Percentiles rank a stretch among this genome's conserved stretches.
Evolutionary conservation across 192 early-diverging fungal genomes (phyloP).

Genomic region (Hyaloraphidium curvatum): DNA sequence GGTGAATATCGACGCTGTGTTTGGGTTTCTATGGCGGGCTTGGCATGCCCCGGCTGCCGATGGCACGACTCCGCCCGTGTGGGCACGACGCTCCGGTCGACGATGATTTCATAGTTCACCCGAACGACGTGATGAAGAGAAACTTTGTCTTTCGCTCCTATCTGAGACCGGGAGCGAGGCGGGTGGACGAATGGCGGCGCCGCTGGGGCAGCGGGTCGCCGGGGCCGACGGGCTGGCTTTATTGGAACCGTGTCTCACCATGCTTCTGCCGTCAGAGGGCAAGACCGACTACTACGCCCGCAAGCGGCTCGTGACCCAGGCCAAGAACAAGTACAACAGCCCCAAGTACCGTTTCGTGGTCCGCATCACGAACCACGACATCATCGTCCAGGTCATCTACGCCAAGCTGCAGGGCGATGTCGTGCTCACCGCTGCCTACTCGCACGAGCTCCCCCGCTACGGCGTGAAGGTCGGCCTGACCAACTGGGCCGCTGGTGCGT

Average conservation of each 20-base stretch:
- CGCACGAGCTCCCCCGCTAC: constrained; percentile 90
- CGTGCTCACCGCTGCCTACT: constrained; percentile 84
- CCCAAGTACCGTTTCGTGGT: constrained; percentile 99
- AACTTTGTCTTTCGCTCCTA: constrained; percentile 72
- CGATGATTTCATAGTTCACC: constrained; percentile 77
- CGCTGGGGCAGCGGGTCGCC: too few relatives aligned
- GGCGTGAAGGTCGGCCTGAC: constrained; percentile 96
- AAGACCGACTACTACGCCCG: constrained; percentile 99
- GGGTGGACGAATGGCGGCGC: too few relatives aligned
- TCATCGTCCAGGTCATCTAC: constrained; percentile 92
- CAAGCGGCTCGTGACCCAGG: constrained; percentile 95
- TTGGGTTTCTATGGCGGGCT: neutral
- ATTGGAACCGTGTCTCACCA: too few relatives aligned
- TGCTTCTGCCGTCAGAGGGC: constrained; percentile 49
- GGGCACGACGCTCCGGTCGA: too few relatives aligned
- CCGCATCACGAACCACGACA: constrained; percentile 96
- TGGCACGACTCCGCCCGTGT: too few relatives aligned
- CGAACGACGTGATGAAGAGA: constrained; percentile 35
- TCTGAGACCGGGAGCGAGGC: too few relatives aligned
- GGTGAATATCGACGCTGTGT: constrained; percentile 35
- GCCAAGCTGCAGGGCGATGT: constrained; percentile 95
- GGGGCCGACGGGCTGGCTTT: too few relatives aligned
- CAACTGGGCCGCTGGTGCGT: constrained; percentile 82
- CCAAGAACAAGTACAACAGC: constrained; percentile 99
- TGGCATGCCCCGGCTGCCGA: too few relatives aligned